Evolutionary conservation across 2,329 filamentous ascomycete genomes (phyloP), one percentile per base, ranked within the genome.

Genomic region (Stromatinia cepivora): DNA sequence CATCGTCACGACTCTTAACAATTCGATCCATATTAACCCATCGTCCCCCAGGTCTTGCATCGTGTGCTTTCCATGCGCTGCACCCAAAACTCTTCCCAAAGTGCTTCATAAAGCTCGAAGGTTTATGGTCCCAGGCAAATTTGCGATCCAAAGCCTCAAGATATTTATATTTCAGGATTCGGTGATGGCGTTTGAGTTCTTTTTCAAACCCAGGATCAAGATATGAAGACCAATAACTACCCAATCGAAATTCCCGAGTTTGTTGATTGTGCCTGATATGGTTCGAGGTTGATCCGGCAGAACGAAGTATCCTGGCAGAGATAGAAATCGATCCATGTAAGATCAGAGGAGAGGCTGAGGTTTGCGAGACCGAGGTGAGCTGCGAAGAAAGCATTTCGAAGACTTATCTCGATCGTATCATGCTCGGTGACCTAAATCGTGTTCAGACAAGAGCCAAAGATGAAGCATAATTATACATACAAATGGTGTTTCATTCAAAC

Each of bases 181-280:
- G 80, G 71, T 82, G 79, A 17, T 82, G 84, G 56, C 81, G 82
- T 64, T 81, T 81, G 42, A 81, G 71, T 65, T 85, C 82, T 56
- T 79, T 80, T 52, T 81, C 79, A 28, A 79, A 77, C 25, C 82
- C 79, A 20, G 79, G 76, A 71, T 84, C 81, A 39, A 81, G 72
- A 57, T 80, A 80, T 42, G 79, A 80, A 10, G 81, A 80, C 82
- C 84, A 86, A 58, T 10, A 61, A 25, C 81, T 73, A 65, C 80
- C 82, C 70, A 87, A 82, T 70, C 84, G 83, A 71, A 86, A 85
- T 48, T 75, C 75, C 48, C 86, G 83, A 46, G 74, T 78, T 71
- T 85, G 84, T 56, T 80, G 78, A 25, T 73, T 76, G 61, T 67
- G 56, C 53, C 74, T 70, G 61, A 57, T 50, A 63, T 68, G 69